These are phyloP conservation scores for Fraxinus quadrangulata DNA, from an alignment of 257 asterid species.

Conservation along the genomic window DNA sequence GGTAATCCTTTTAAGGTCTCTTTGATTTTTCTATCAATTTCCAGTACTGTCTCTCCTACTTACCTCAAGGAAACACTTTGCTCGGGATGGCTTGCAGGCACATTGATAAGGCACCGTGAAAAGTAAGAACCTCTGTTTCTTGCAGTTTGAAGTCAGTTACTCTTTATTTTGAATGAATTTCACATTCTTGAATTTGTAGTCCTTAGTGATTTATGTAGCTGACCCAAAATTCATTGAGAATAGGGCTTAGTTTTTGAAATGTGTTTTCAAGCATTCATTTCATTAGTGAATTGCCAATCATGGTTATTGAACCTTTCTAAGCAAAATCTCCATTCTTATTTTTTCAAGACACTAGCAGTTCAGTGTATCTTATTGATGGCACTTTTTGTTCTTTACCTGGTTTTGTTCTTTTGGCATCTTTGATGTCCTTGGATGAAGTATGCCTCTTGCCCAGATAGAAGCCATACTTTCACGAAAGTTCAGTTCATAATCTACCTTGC, in stretches of 20 bases:
- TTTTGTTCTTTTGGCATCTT: not conserved
- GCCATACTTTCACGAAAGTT: not conserved
- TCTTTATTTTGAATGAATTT: constrained; percentile 1
- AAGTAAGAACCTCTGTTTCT: constrained; percentile 50
- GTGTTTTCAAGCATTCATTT: not conserved
- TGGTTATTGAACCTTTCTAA: not conserved
- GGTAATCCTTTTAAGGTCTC: constrained; percentile 18
- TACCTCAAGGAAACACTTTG: constrained; percentile 86
- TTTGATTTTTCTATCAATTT: constrained; percentile 40
- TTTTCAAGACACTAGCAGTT: not conserved
- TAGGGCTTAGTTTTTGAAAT: not conserved
- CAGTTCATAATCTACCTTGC: not conserved
- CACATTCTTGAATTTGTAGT: not conserved
- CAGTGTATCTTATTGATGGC: not conserved
- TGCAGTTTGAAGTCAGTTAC: not conserved
- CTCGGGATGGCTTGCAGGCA: constrained; percentile 90
- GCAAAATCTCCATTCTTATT: not conserved
- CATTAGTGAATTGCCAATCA: not conserved
- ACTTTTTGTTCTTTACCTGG: not conserved
- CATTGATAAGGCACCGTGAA: constrained; percentile 66
- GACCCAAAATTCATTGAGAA: not conserved
- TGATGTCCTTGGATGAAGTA: not conserved
- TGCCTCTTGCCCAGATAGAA: not conserved
- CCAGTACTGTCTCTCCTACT: constrained; percentile 91
- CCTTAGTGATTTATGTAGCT: not conserved